phyloP scores from a whole-genome alignment of 1,284 basidiomycete genomes.

The Rhodotorula mucilaginosa region DNA sequence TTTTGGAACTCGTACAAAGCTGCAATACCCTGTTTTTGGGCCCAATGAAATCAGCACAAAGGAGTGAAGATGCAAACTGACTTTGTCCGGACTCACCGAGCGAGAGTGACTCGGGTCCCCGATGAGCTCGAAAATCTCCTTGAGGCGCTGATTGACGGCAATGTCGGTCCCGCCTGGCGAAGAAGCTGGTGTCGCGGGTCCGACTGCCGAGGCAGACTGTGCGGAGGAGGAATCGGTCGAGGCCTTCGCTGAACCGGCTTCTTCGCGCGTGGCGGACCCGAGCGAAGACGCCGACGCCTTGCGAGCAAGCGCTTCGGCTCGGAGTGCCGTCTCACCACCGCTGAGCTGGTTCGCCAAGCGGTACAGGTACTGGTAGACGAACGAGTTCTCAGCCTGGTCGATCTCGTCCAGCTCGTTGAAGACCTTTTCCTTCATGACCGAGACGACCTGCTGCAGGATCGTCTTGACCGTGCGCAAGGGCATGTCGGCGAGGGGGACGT shows the following conservation, averaged over 20 bases:
- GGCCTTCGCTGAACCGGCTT: neutral
- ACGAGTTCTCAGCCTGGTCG: constrained; percentile 45
- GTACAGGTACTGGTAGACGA: constrained; percentile 50
- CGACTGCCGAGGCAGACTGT: neutral
- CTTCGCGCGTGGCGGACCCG: constrained; percentile 2
- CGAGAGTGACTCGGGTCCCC: constrained; percentile 72
- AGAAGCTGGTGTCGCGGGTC: neutral
- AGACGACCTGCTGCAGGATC: constrained; percentile 87
- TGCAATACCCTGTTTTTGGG: constrained; percentile 66
- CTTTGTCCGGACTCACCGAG: constrained; percentile 39
- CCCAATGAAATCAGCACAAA: neutral
- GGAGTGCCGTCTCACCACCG: neutral
- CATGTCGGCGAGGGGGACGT: constrained; percentile 93
- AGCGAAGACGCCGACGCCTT: constrained; percentile 14
- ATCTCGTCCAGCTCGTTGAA: constrained; percentile 51
- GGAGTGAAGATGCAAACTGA: constrained; percentile 52
- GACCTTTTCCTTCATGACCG: constrained; percentile 51
- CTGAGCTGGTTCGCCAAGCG: constrained; percentile 28
- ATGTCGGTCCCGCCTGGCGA: constrained; percentile 36
- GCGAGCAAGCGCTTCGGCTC: neutral
- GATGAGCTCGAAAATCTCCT: constrained; percentile 85
- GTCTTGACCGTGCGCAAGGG: constrained; percentile 96
- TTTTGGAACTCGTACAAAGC: constrained; percentile 93
- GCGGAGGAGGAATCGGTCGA: neutral
- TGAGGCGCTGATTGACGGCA: constrained; percentile 56